A percentile compares a stretch with the other conserved stretches of the same genome.
Conservation (phyloP, 2,329 filamentous ascomycete species). For the Cercospora janseana region DNA sequence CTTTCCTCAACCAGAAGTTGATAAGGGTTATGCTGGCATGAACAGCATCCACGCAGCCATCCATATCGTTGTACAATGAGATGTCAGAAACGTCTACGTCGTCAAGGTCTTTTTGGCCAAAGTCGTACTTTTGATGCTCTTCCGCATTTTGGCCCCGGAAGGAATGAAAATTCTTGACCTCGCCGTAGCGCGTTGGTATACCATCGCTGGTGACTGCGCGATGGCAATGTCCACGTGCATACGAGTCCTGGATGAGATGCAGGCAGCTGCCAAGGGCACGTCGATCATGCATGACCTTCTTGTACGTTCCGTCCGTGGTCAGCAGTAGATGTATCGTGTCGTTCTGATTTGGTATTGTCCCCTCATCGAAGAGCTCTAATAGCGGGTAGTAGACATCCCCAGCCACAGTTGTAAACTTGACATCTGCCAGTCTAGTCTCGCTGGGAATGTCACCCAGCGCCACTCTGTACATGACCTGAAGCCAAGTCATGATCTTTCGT, state of each 20-base stretch:
- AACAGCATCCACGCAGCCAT: conserved; percentile 14
- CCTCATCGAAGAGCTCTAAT: conserved; percentile 6
- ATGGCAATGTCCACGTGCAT: conserved; percentile 9
- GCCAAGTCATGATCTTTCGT: conserved; percentile 12
- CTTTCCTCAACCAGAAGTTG: conserved; percentile 10
- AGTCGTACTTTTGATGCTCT: conserved; percentile 15
- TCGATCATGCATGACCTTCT: conserved; percentile 10
- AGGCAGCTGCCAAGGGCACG: conserved; percentile 11
- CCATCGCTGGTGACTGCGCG: neutral
- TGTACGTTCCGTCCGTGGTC: conserved; percentile 5
- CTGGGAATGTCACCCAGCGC: conserved; percentile 3
- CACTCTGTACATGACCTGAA: conserved; percentile 13
- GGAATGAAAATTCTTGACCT: conserved; percentile 11
- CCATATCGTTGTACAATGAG: conserved; percentile 8
- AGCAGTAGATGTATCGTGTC: conserved; percentile 8
- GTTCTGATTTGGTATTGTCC: neutral
- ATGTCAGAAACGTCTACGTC: conserved; percentile 11
- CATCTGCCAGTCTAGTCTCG: conserved; percentile 1
- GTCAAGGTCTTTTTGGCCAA: conserved; percentile 3
- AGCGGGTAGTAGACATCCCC: neutral
- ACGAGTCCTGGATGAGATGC: conserved; percentile 15
- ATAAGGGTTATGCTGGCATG: conserved; percentile 9
- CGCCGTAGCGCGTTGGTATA: conserved; percentile 7
- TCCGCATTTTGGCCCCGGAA: conserved; percentile 13
- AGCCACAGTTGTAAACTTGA: neutral